Evolutionary conservation across 2,329 filamentous ascomycete genomes (phyloP).

Genomic region (Pseudocercospora crystallina): DNA sequence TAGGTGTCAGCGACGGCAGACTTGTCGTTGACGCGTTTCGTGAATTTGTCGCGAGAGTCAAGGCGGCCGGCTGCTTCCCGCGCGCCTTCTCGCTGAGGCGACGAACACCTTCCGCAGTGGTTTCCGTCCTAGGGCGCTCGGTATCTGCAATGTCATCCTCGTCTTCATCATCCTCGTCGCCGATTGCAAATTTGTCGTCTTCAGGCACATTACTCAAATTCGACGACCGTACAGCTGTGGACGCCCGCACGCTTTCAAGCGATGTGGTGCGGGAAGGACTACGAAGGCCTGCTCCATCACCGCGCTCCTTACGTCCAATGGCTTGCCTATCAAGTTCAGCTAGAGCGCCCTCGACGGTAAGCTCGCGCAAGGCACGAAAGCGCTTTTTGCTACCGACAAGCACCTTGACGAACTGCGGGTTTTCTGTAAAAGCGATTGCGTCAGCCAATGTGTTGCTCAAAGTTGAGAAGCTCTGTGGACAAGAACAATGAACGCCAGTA

Average conservation of each 20-base stretch:
- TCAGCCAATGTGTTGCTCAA: neutral
- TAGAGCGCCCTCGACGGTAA: constrained; percentile 88
- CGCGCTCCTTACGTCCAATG: constrained; percentile 61
- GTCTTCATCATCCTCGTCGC: constrained; percentile 72
- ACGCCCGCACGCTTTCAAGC: constrained; percentile 66
- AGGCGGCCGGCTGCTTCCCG: constrained; percentile 83
- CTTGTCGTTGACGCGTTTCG: constrained; percentile 82
- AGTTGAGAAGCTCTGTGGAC: too few relatives aligned
- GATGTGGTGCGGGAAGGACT: constrained; percentile 55
- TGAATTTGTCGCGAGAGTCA: constrained; percentile 16
- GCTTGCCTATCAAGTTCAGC: constrained; percentile 84
- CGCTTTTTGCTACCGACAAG: constrained; percentile 76
- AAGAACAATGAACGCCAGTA: too few relatives aligned
- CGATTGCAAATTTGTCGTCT: constrained; percentile 68
- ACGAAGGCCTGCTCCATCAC: constrained; percentile 31
- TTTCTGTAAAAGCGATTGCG: constrained; percentile 61
- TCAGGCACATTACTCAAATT: constrained; percentile 69
- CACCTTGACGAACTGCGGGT: constrained; percentile 76
- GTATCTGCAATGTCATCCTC: constrained; percentile 49
- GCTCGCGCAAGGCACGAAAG: constrained; percentile 80
- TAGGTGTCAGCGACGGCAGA: constrained; percentile 65
- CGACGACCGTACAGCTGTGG: constrained; percentile 56
- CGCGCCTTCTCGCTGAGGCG: constrained; percentile 95
- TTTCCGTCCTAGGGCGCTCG: neutral
- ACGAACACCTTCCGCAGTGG: too few relatives aligned